phyloP scores from a whole-genome alignment of 352 stramenopile genomes.

The Globisporangium perplexum region DNA sequence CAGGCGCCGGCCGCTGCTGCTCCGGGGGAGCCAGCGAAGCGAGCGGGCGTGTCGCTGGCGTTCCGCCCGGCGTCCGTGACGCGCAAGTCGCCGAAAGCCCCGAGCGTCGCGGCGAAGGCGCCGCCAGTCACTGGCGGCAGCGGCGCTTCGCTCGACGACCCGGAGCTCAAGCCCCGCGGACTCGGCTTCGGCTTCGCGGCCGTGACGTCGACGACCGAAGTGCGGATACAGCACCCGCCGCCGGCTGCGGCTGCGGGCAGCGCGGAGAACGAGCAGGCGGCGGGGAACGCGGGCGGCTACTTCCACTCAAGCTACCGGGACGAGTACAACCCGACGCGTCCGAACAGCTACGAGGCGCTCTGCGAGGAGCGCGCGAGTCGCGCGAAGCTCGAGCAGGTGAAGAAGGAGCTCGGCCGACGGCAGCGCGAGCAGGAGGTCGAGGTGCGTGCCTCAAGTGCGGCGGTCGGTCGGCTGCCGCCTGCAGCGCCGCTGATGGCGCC shows the following conservation, averaged over 20 bases:
- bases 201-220: slow-evolving; percentile 19
- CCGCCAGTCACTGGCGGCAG: not conserved
- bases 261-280: slow-evolving; percentile 14
- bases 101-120: not conserved
- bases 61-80: slow-evolving; percentile 56
- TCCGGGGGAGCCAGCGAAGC: slow-evolving; percentile 2
- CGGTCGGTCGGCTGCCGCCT: too few species aligned
- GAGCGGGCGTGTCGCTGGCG: slow-evolving; percentile 31
- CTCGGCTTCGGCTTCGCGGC: slow-evolving; percentile 33
- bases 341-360: slow-evolving; percentile 88
- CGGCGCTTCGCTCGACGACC: not conserved
- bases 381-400: slow-evolving; percentile 80
- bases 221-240: slow-evolving; percentile 19
- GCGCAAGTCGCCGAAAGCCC: slow-evolving; percentile 19
- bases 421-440: slow-evolving; percentile 70
- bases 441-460: slow-evolving; percentile 17
- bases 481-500: too few species aligned
- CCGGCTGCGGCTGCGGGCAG: not conserved
- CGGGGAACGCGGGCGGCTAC: slow-evolving; percentile 27
- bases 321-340: slow-evolving; percentile 81
- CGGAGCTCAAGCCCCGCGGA: slow-evolving; percentile 2
- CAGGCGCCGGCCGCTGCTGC: not conserved
- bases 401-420: slow-evolving; percentile 68
- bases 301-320: slow-evolving; percentile 76
- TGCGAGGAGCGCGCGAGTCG: slow-evolving; percentile 74